Conservation (phyloP, 768 basidiomycete genomes). For the Leccinum sublutescens region DNA sequence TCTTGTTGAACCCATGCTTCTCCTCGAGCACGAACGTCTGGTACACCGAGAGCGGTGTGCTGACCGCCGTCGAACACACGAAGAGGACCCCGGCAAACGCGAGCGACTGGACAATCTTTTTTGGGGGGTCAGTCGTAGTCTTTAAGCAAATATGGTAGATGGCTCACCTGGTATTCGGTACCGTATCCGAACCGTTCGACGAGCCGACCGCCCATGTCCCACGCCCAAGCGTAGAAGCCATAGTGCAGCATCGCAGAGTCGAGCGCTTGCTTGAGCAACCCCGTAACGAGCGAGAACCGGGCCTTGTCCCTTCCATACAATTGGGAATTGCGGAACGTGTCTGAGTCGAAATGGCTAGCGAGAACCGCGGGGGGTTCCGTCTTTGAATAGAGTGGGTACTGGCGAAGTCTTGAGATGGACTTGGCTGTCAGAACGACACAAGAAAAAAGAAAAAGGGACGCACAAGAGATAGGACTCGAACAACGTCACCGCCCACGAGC, state of each 20-base stretch:
- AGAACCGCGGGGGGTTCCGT: constrained; percentile 69
- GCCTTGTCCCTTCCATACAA: constrained; percentile 91
- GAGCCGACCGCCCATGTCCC: constrained; percentile 58
- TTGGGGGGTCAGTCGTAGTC: neutral
- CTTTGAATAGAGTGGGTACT: constrained; percentile 83
- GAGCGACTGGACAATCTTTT: constrained; percentile 77
- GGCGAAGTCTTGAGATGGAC: constrained; percentile 51
- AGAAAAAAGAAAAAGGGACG: constrained; percentile 30
- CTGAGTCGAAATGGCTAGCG: constrained; percentile 60
- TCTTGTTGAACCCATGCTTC: constrained; percentile 97
- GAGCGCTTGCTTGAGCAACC: constrained; percentile 68
- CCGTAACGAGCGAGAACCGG: constrained; percentile 70
- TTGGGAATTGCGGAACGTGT: constrained; percentile 87
- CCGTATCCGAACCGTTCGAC: constrained; percentile 60
- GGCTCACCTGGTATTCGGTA: constrained; percentile 64
- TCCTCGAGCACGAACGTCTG: constrained; percentile 93
- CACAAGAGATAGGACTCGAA: constrained; percentile 90
- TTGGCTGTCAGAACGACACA: neutral
- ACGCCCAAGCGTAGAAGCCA: constrained; percentile 82
- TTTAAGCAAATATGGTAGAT: no score
- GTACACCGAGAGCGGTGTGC: constrained; percentile 77
- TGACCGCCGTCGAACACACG: constrained; percentile 62
- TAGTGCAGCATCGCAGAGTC: constrained; percentile 70
- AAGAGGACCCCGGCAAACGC: constrained; percentile 69
- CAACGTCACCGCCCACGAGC: constrained; percentile 73